Conservation (phyloP, 768 basidiomycete genomes). For the Agrocybe praecox region DNA sequence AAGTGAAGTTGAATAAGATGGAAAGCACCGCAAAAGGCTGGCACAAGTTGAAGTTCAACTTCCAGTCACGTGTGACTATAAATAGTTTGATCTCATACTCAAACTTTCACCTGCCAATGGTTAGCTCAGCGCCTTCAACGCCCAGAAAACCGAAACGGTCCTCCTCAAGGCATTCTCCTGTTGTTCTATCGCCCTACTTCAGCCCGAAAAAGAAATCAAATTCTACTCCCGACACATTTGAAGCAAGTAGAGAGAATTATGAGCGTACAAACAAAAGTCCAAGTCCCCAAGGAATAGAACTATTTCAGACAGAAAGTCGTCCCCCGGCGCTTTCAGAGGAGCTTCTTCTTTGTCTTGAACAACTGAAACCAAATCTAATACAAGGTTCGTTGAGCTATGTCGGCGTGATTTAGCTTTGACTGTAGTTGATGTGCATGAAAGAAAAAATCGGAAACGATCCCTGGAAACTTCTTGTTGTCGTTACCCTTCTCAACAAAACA, state of each 20-base stretch:
- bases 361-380: constrained; percentile 31
- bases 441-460: constrained; percentile 57
- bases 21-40: background rate
- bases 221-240: background rate
- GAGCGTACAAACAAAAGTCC: too few relatives aligned
- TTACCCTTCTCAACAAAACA: constrained; percentile 72
- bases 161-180: background rate
- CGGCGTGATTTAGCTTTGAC: too few relatives aligned
- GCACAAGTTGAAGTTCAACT: background rate
- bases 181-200: constrained; percentile 20
- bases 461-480: constrained; percentile 72
- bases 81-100: too few relatives aligned
- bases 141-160: background rate
- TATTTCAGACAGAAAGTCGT: background rate
- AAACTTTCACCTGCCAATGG: too few relatives aligned
- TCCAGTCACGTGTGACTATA: background rate
- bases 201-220: constrained; percentile 1
- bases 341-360: background rate
- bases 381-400: constrained; percentile 35
- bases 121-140: background rate
- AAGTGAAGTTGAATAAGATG: background rate
- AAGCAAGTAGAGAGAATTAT: too few relatives aligned
- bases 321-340: background rate
- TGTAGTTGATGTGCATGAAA: constrained; percentile 22
- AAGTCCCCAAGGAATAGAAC: background rate